Percentiles rank a stretch among this genome's conserved stretches.
Conservation (phyloP, 2,329 filamentous ascomycete genomes). For the Diaporthe citri region DNA sequence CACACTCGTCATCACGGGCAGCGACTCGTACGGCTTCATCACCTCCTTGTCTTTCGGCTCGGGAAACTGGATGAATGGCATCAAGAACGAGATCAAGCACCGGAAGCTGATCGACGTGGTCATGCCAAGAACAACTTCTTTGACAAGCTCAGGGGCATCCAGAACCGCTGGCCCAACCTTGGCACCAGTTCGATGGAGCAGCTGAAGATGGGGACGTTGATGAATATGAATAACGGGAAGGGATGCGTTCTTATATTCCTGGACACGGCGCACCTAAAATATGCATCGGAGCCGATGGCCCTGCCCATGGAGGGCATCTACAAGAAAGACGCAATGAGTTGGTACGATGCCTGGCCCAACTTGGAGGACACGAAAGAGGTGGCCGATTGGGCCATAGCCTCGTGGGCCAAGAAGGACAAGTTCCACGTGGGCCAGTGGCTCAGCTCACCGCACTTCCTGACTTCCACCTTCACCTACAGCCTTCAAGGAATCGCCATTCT, state of each 20-base stretch:
- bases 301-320: not conserved
- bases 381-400: not conserved
- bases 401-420: not conserved
- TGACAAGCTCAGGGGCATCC: not conserved
- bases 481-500: not conserved
- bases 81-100: not conserved
- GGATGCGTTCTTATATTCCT: not conserved
- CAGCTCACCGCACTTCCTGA: conserved; percentile 47
- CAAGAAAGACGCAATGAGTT: not conserved
- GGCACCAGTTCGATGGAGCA: not conserved
- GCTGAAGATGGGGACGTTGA: not conserved
- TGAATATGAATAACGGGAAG: not conserved
- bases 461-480: conserved; percentile 47
- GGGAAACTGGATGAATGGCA: not conserved
- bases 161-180: not conserved
- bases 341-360: not conserved
- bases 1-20: not conserved
- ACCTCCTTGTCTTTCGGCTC: not conserved
- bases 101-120: not conserved
- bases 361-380: not conserved
- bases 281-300: not conserved
- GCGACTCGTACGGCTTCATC: not conserved
- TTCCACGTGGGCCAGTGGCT: not conserved
- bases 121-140: not conserved
- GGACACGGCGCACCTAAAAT: not conserved